Base-by-base conservation (phyloP, 139 green algal species). In the Coelastrella sp. region DNA sequence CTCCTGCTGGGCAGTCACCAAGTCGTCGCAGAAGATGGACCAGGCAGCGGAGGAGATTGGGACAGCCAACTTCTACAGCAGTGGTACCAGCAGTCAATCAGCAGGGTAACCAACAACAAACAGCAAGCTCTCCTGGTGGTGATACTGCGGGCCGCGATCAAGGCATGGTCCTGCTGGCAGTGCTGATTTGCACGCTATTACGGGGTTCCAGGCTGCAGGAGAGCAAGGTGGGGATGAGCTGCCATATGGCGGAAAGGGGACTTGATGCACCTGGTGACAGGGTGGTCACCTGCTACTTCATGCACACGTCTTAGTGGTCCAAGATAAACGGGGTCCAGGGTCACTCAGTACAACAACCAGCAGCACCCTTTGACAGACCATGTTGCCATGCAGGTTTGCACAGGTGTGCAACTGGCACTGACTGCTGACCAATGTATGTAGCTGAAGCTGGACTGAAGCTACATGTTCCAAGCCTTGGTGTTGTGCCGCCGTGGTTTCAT, bases 131-230 rank as follows among this genome's bases (percentile, higher is more conserved):
- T 57, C 8, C 7, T 56, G 79, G 7, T 85, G 56, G 7, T 63
- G 63, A 7, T 88, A 9, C 68, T 90, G 7, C 92, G 97, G 74
- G 96, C 97, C 63, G 95, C 98, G 87, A 87, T 19, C 84, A 95
- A 4, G 94, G 95, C 78, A 93, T 98, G 93, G 92, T 96, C 78
- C 88, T 98, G 85, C 49, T 99, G 10, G 91, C 93, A 8, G 94
- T 95, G 84, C 91, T 99, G 87, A 91, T 99, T 75, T 99, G 97
- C 93, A 94, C 94, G 11, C 90, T 96, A 58, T 87, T 99, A 65
- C 89, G 98, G 14, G 95, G 96, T 14, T 90, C 93, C 0, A 90
- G 89, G 25, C 93, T 97, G 80, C 91, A 96, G 61, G 94, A 96
- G 78, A 94, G 91, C 57, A 96, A 96, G 87, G 90, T 93, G 35